phyloP scores from a whole-genome alignment of 352 stramenopile species.

The Globisporangium spinosum region DNA sequence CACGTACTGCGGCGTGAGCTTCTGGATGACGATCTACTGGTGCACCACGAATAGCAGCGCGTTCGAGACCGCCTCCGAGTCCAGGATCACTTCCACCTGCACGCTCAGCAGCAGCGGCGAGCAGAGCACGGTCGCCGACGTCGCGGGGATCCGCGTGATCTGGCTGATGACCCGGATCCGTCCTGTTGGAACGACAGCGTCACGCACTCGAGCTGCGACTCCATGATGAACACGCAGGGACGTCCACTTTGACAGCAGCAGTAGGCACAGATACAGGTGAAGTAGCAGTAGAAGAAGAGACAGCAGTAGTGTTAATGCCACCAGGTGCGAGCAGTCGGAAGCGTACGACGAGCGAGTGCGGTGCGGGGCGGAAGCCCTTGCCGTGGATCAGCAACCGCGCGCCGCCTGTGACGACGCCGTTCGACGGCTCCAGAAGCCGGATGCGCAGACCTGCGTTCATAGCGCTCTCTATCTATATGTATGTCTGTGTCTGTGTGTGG shows the following conservation, averaged over 20 bases:
- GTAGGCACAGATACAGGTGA: not conserved
- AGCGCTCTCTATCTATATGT: not conserved
- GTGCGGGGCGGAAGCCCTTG: constrained; percentile 48
- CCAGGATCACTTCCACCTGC: constrained; percentile 55
- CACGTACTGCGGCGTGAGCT: constrained; percentile 53
- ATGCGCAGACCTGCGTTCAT: constrained; percentile 34
- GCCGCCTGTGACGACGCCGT: constrained; percentile 43
- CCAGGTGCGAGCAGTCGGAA: constrained; percentile 37
- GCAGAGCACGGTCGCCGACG: constrained; percentile 37
- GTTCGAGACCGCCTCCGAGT: constrained; percentile 56
- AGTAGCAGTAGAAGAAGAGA: not conserved
- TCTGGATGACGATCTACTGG: constrained; percentile 42
- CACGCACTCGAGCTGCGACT: constrained; percentile 59
- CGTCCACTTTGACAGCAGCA: constrained; percentile 25
- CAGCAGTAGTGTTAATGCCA: not conserved
- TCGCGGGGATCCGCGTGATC: constrained; percentile 37
- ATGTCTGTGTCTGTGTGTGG: no score
- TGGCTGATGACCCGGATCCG: constrained; percentile 29
- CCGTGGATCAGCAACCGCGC: constrained; percentile 56
- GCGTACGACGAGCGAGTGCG: constrained; percentile 63
- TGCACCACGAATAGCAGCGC: constrained; percentile 43
- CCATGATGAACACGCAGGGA: constrained; percentile 41
- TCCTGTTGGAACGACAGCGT: constrained; percentile 47
- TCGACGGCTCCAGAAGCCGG: constrained; percentile 46
- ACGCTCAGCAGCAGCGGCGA: constrained; percentile 48